A percentile compares a stretch with the other conserved stretches of the same genome.
Conservation (phyloP, 2,329 filamentous ascomycete genomes). For the Phyllosticta citriasiana region DNA sequence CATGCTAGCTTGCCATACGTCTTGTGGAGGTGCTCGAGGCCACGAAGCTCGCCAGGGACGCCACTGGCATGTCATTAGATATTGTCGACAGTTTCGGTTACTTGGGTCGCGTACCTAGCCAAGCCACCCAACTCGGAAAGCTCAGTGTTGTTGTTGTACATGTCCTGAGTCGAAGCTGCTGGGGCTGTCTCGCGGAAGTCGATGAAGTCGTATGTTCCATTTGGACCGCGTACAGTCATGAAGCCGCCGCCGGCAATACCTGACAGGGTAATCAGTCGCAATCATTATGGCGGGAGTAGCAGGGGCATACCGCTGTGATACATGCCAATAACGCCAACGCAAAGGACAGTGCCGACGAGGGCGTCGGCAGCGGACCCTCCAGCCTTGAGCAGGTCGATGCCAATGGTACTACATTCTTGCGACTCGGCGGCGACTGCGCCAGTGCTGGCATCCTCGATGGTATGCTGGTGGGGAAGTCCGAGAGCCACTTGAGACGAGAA, state of each 20-base stretch:
- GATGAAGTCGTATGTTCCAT: slow-evolving; percentile 74
- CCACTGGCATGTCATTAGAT: slow-evolving; percentile 33
- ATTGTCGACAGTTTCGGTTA: background rate
- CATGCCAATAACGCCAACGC: slow-evolving; percentile 40
- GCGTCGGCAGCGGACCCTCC: slow-evolving; percentile 45
- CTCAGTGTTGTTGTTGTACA: slow-evolving; percentile 64
- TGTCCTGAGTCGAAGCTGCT: slow-evolving; percentile 68
- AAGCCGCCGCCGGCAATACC: slow-evolving; percentile 90
- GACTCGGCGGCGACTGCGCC: slow-evolving; percentile 39
- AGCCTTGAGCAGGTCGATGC: slow-evolving; percentile 33
- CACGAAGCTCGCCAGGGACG: slow-evolving; percentile 66
- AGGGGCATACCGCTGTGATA: slow-evolving; percentile 26
- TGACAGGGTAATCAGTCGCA: slow-evolving; percentile 20
- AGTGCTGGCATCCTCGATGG: slow-evolving; percentile 13
- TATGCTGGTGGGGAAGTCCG: background rate
- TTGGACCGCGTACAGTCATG: slow-evolving; percentile 62
- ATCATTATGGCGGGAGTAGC: no score
- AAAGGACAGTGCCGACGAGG: slow-evolving; percentile 37
- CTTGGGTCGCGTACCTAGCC: slow-evolving; percentile 24
- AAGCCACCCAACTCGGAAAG: slow-evolving; percentile 64
- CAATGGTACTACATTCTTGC: slow-evolving; percentile 36
- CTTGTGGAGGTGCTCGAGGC: slow-evolving; percentile 66
- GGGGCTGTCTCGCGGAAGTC: slow-evolving; percentile 88
- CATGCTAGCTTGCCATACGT: slow-evolving; percentile 51
- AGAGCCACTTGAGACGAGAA: slow-evolving; percentile 4